Evolutionary conservation across 495 filamentous ascomycete genomes (phyloP), one percentile per base, ranked within the genome.

Genomic region (Podospora australis): DNA sequence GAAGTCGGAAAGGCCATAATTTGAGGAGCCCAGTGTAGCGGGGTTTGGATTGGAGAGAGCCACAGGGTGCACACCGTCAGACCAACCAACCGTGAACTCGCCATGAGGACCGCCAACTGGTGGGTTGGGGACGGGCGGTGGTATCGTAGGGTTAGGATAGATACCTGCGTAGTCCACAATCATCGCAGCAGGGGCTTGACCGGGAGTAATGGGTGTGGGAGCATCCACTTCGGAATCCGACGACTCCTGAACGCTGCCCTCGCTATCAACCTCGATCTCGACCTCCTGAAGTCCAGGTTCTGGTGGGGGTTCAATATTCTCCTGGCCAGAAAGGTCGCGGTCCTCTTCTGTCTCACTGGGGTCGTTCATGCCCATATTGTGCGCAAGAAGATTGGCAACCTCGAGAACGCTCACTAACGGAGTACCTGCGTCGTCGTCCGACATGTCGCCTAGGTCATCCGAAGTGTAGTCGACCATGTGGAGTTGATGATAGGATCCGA

Each of bases 1-100:
- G 42, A 69, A 64, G 5, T 60, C 54, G 20, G 39, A 16, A 38
- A 69, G 42, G 47, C 55, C 45, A 25, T 53, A 42, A 50, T 69
- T 69, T 21, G 32, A 48, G 7, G 59, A 55, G 8, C 55, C 51
- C 13, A 65, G 55, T 6, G 50, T 64, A 29, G 46, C 38, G 7
- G 58, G 52, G 17, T 51, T 54, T 1, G 61, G 56, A 20, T 59
- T 59, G 8, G 46, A 42, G 28, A 58, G 25, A 20, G 52, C 38
- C 9, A 50, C 30, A 13, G 50, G 53, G 26, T 64, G 50, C 1
- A 38, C 16, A 25, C 28, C 44, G 24, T 54, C 52, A 6, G 52
- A 46, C 48, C 51, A 58, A 16, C 10, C 41, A 3, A 20, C 17
- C 39, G 45, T n/a, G n/a, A n/a, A n/a, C n/a, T n/a, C n/a, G n/a